Percentiles rank a stretch among this genome's conserved stretches.
Conservation (phyloP, 306 rosid genomes). For the Lablab purpureus region DNA sequence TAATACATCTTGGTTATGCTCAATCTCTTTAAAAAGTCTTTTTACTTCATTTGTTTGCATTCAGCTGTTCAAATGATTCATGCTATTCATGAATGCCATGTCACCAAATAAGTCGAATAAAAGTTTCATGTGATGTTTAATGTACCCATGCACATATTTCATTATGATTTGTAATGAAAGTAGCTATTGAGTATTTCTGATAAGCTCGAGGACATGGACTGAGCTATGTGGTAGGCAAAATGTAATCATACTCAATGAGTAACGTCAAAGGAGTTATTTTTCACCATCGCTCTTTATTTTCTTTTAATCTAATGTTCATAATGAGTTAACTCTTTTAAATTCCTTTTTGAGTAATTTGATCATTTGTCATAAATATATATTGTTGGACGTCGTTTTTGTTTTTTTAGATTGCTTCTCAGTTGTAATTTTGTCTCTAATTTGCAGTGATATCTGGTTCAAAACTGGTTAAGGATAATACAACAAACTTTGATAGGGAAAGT, state of each 20-base stretch:
- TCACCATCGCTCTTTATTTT: no score
- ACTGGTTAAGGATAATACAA: constrained; percentile 18
- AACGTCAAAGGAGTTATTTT: no score
- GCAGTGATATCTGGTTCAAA: constrained; percentile 18
- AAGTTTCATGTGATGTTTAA: not conserved
- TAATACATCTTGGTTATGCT: not conserved
- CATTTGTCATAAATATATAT: not conserved
- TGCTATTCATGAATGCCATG: not conserved
- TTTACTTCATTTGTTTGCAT: constrained; percentile 1
- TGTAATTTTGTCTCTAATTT: not conserved
- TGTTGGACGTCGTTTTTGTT: not conserved
- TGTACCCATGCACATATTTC: not conserved
- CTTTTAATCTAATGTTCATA: no score
- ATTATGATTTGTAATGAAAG: not conserved
- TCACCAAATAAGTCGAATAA: constrained; percentile 18
- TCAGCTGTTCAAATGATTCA: not conserved
- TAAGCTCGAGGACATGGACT: constrained; percentile 2
- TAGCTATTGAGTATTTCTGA: constrained; percentile 22
- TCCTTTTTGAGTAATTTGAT: no score
- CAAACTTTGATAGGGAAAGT: constrained; percentile 13
- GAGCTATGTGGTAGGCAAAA: constrained; percentile 23
- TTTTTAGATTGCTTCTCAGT: constrained; percentile 6
- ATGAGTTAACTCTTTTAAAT: no score
- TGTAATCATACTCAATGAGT: not conserved
- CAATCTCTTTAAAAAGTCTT: not conserved